These are phyloP conservation scores for Scleroderma citrinum DNA, from an alignment of 768 basidiomycete species.

Conservation along the genomic window DNA sequence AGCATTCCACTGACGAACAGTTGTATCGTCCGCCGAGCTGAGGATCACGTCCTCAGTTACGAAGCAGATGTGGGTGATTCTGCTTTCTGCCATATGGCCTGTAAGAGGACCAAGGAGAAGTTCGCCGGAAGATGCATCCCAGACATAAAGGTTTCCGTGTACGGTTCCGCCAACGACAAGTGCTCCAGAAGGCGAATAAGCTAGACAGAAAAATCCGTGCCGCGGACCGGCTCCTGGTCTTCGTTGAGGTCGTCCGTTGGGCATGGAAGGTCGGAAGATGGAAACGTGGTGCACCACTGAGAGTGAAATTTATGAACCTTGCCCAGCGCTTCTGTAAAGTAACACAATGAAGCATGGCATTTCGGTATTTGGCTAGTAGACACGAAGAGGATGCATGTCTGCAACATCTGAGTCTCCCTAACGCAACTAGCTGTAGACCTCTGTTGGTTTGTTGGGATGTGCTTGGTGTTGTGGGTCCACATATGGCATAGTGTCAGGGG, in stretches of 20 bases:
- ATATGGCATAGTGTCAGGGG: not conserved
- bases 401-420: too few species aligned
- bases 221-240: not conserved
- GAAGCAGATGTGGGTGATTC: not conserved
- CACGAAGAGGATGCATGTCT: not conserved
- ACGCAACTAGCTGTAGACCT: too few species aligned
- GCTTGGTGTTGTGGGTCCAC: constrained; percentile 1
- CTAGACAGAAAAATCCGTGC: not conserved
- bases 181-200: constrained; percentile 8
- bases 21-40: not conserved
- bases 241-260: not conserved
- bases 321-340: not conserved
- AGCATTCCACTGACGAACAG: constrained; percentile 3
- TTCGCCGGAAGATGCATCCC: not conserved
- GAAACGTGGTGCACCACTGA: not conserved
- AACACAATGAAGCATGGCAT: not conserved
- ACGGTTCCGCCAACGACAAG: constrained; percentile 3
- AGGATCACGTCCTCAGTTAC: not conserved
- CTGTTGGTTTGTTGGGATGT: not conserved
- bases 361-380: not conserved
- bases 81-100: not conserved
- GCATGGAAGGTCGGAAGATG: not conserved
- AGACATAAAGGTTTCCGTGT: not conserved
- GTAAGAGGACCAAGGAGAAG: not conserved
- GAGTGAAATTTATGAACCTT: not conserved